Conservation (phyloP, 2,329 filamentous ascomycete species). For the Dissoconium aciculare region DNA sequence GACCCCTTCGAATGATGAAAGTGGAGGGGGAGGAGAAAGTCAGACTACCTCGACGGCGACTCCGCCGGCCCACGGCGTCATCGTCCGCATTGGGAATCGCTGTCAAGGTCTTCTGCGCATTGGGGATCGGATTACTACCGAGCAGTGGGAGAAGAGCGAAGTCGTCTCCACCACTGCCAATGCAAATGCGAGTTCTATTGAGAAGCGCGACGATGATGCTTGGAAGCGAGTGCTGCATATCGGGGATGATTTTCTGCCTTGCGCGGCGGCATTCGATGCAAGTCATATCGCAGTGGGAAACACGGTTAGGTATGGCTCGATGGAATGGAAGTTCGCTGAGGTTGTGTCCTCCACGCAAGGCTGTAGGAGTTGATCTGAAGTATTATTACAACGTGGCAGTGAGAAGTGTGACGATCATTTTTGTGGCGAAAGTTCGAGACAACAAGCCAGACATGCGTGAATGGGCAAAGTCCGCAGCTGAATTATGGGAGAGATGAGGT, state of each 20-base stretch:
- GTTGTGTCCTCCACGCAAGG: too few relatives aligned
- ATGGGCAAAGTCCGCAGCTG: too few relatives aligned
- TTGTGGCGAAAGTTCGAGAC: too few relatives aligned
- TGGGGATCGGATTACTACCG: conserved; percentile 31
- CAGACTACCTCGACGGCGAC: too few relatives aligned
- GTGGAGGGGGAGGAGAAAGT: conserved; percentile 20
- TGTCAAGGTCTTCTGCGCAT: conserved; percentile 42
- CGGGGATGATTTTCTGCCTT: not conserved
- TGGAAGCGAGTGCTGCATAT: not conserved
- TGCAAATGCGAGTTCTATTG: too few relatives aligned
- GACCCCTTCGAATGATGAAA: conserved; percentile 26
- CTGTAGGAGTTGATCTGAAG: too few relatives aligned
- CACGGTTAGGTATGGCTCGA: not conserved
- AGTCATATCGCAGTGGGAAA: not conserved
- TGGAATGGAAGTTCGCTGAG: not conserved
- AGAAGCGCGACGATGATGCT: too few relatives aligned
- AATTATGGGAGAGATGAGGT: too few relatives aligned
- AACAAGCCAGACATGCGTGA: too few relatives aligned
- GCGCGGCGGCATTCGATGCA: not conserved
- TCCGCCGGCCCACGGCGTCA: conserved; percentile 31
- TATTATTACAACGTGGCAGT: too few relatives aligned
- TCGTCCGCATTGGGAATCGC: conserved; percentile 40
- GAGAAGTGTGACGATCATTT: too few relatives aligned
- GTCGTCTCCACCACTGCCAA: too few relatives aligned
- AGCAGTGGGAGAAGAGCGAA: conserved; percentile 39